Evolutionary conservation across 768 basidiomycete species (phyloP), one percentile per base, ranked within the genome.

Genomic region (Amanita thiersii): DNA sequence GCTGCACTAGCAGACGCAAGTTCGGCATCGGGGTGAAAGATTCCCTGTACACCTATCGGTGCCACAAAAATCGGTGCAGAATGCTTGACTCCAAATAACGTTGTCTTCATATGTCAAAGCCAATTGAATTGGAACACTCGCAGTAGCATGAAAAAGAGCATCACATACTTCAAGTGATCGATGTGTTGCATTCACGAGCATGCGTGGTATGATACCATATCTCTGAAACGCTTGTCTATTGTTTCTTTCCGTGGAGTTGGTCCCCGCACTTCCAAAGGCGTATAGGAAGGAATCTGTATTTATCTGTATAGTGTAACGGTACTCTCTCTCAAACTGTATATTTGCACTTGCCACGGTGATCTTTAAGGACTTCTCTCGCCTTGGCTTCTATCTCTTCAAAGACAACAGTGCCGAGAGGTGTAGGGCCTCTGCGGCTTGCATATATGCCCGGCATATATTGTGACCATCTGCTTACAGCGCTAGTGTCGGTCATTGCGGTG

Each of bases 201-300:
- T 86, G 4, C 81, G 74, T 2, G 87, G 87, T n/a, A 91, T 65
- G 55, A 93, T 83, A 25, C 72, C 73, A 68, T 73, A 89, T 41
- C 68, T 75, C 17, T 75, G 65, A 40, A 90, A 69, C 2, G 77
- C 80, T 29, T 62, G 68, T 24, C 66, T 67, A 52, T 93, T 92
- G 37, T 74, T 76, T 7, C 56, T 64, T 54, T 83, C 74, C 1
- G 90, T 92, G 20, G 70, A 64, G 42, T 69, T 66, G 2, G 75
- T 72, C 1, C 89, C 90, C 7, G 89, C 88, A 47, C 77, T 86
- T 30, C 85, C 86, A 43, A 73, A 74, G 2, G 81, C 79, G 52
- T 89, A 92, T 62, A 77, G 66, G 62, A 80, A 92, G 6, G 84
- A 60, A 43, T 78, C 86, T 68, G 31, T 30, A 10, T 29, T 14